Base-by-base conservation (phyloP, 345 rosid species). In the Triadica sebifera region DNA sequence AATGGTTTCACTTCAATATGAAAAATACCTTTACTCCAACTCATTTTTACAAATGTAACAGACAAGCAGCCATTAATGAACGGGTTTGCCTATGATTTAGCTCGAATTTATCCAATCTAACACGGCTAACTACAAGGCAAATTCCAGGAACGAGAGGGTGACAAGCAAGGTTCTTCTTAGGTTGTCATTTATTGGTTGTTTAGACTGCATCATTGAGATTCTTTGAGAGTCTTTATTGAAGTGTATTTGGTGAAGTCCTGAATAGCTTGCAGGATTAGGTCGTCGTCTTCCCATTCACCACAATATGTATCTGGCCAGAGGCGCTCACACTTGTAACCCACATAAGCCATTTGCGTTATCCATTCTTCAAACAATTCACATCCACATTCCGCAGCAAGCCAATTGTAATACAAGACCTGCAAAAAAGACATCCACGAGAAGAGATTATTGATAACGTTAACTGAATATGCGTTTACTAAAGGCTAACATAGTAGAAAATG, bases 231-330 rank as follows among this genome's bases (percentile, higher is more conserved):
- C 10, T 43, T 43, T 43, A 6, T 43, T 24, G 11, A 50, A 13
- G 47, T 72, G n/a, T 67, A 61, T 15, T 51, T 51, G 50, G 69
- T 2, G 62, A 90, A 85, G 76, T 92, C 93, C 64, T 86, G 73
- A 19, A 79, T 67, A 17, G 94, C 90, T 83, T 82, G 82, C 45
- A 64, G 63, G 65, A 87, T 66, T 81, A 84, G 75, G 74, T 85
- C 73, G 51, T 91, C 75, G 69, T 86, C 97, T 12, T 83, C 91
- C 93, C 90, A 89, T 69, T 83, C 81, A 52, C 91, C 96, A 3
- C 93, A 82, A 57, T 84, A 87, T 10, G 82, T 81, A 46, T 84
- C 85, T 16, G 88, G 87, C 5, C 76, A 53, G 12, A 4, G 22
- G 1, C 0, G 71, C 71, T 0, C 58, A 37, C 22, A 76, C 58